Evolutionary conservation across 2,329 filamentous ascomycete species (phyloP).

Genomic region (Verticillium longisporum): DNA sequence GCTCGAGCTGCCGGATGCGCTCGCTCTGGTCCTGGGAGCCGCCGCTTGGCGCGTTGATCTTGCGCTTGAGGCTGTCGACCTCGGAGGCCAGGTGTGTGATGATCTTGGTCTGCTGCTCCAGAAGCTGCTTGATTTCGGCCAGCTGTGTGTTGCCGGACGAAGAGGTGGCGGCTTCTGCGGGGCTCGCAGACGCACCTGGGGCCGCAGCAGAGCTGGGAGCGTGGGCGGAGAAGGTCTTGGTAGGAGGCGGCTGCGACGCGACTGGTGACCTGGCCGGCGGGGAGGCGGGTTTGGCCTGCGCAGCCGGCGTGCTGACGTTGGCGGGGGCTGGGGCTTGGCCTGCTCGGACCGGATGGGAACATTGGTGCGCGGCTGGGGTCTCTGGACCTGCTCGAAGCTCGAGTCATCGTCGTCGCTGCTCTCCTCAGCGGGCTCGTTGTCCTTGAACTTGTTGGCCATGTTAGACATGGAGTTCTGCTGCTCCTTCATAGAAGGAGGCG

Average conservation of each 20-base stretch:
- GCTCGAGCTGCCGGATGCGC: constrained; percentile 59
- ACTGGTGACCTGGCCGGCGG: constrained; percentile 23
- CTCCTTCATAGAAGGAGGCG: constrained; percentile 67
- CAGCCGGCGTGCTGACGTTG: constrained; percentile 28
- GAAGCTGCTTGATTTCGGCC: constrained; percentile 67
- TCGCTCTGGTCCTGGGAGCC: constrained; percentile 57
- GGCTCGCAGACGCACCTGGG: constrained; percentile 15
- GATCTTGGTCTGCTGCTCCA: constrained; percentile 71
- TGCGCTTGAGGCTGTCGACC: constrained; percentile 75
- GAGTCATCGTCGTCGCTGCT: constrained; percentile 62
- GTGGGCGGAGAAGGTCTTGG: constrained; percentile 10
- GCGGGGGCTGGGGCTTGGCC: constrained; percentile 36
- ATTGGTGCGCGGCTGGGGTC: constrained; percentile 57
- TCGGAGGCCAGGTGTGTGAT: constrained; percentile 65
- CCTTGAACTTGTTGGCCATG: constrained; percentile 81
- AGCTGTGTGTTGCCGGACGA: constrained; percentile 56
- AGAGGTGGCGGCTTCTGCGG: constrained; percentile 17
- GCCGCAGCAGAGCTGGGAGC: constrained; percentile 17
- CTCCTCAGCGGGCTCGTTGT: constrained; percentile 54
- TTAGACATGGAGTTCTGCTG: constrained; percentile 82
- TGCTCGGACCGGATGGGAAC: constrained; percentile 28
- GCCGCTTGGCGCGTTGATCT: constrained; percentile 46
- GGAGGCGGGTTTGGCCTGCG: constrained; percentile 14
- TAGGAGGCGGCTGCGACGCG: constrained; percentile 5
- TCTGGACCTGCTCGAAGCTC: constrained; percentile 80